Percentiles rank a stretch among this genome's conserved stretches.
phyloP scores from a whole-genome alignment of 2,329 filamentous ascomycete species.

The Phialophora chinensis region DNA sequence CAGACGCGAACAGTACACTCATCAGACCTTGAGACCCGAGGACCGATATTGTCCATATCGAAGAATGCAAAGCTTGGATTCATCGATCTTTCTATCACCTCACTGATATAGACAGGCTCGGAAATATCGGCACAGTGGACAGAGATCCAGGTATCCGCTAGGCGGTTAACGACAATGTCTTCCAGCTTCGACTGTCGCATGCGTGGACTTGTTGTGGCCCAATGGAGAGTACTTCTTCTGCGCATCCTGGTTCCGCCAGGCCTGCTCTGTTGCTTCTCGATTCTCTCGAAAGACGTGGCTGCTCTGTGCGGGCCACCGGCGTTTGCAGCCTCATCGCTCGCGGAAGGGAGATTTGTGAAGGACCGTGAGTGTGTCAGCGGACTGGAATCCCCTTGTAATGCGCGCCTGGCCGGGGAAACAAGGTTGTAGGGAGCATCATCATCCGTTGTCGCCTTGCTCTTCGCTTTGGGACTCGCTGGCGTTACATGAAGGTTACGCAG shows the following conservation, averaged over 20 bases:
- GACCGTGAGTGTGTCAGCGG: constrained; percentile 64
- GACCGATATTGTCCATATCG: constrained; percentile 69
- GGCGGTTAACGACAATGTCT: constrained; percentile 69
- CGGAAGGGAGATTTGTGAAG: constrained; percentile 45
- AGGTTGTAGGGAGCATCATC: constrained; percentile 71
- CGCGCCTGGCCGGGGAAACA: constrained; percentile 71
- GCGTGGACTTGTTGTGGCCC: constrained; percentile 64
- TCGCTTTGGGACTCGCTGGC: constrained; percentile 56
- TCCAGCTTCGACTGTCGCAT: constrained; percentile 77
- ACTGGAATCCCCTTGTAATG: constrained; percentile 58
- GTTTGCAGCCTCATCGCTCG: constrained; percentile 28
- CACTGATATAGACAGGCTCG: constrained; percentile 88
- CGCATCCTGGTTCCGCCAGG: constrained; percentile 50
- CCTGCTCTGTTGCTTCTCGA: constrained; percentile 40
- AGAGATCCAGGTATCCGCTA: constrained; percentile 90
- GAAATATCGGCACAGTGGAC: constrained; percentile 70
- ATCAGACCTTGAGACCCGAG: constrained; percentile 69
- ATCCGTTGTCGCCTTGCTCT: constrained; percentile 73
- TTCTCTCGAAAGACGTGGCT: constrained; percentile 35
- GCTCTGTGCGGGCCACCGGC: constrained; percentile 35
- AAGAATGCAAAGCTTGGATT: constrained; percentile 92
- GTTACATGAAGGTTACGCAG: constrained; percentile 81
- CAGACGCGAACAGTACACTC: constrained; percentile 74
- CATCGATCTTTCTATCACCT: constrained; percentile 77
- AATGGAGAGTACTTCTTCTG: constrained; percentile 67